Evolutionary conservation across 192 early-diverging fungal genomes (phyloP), one percentile per base, ranked within the genome.

Genomic region (Lobosporangium transversale): DNA sequence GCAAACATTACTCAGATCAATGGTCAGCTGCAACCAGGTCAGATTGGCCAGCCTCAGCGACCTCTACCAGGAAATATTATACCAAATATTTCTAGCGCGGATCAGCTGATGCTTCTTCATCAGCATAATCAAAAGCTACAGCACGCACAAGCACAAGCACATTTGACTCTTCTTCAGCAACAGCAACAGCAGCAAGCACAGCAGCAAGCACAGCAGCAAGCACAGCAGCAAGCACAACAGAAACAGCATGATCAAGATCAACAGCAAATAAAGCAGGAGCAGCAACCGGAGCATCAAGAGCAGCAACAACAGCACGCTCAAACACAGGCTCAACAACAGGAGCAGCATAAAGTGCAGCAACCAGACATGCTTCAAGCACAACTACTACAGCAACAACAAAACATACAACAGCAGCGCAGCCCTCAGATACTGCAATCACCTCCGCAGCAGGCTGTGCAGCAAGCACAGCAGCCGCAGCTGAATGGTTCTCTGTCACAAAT

Each of bases 61-160:
- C 26, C 44, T 9, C n/a, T 57, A 11, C 64, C 53, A n/a, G 53
- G 53, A 7, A 36, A 40, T 15, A 20, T 17, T 3, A 51, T 18
- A 21, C 42, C 40, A 49, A 54, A 33, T 29, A 33, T 54, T 33
- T 35, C 31, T 26, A 63, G 68, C 55, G 60, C 53, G 6, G 64
- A 66, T 20, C 71, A 70, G 35, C 29, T 66, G 11, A 29, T 59
- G n/a, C 49, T 61, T 8, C 52, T 76, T 32, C 68, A 68, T 18
- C 66, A 71, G 18, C 59, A 62, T 3, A 53, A 42, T 29, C 61
- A 66, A 31, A 63, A 78, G n/a, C n/a, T n/a, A n/a, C n/a, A n/a
- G n/a, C n/a, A n/a, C n/a, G n/a, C n/a, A 58, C 61, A 68, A 24
- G 56, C 58, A 11, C 80, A 82, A 62, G 58, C 55, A 4, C 79